Evolutionary conservation across 768 basidiomycete genomes (phyloP).

Genomic region (Tylopilus rubrobrunneus): DNA sequence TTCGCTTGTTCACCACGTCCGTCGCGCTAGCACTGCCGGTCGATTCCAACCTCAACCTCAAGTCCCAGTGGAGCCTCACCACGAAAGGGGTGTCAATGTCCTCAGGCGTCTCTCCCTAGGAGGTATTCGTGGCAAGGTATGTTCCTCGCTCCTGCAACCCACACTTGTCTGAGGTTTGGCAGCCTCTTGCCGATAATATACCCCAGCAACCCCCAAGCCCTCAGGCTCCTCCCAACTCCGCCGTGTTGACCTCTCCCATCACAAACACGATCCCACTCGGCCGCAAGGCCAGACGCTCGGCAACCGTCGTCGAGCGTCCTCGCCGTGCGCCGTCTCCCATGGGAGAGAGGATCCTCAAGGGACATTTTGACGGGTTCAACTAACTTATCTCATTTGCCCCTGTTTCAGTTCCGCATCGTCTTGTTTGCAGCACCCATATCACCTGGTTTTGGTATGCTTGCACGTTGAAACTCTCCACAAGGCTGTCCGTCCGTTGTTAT

Average conservation of each 20-base stretch:
- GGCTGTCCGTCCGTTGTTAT: constrained; percentile 5
- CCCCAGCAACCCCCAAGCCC: constrained; percentile 30
- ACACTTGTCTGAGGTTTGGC: background rate
- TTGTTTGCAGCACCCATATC: constrained; percentile 1
- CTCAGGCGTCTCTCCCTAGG: constrained; percentile 75
- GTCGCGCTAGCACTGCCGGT: constrained; percentile 57
- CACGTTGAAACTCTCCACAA: background rate
- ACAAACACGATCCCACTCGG: constrained; percentile 19
- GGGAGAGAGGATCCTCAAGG: constrained; percentile 89
- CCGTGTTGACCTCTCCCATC: constrained; percentile 32
- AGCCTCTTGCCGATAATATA: constrained; percentile 16
- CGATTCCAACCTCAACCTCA: constrained; percentile 53
- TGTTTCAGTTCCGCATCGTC: background rate
- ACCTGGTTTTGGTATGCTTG: constrained; percentile 6
- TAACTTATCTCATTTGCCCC: constrained; percentile 31
- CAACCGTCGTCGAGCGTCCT: constrained; percentile 50
- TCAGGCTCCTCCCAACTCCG: constrained; percentile 50
- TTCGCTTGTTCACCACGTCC: constrained; percentile 48
- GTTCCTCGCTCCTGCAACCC: constrained; percentile 15
- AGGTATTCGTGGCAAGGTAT: constrained; percentile 53
- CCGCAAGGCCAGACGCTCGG: constrained; percentile 50
- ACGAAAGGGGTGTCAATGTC: constrained; percentile 67
- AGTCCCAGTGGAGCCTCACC: constrained; percentile 41
- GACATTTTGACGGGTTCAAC: constrained; percentile 89
- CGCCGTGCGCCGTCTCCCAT: constrained; percentile 79